Evolutionary conservation across 495 filamentous ascomycete species (phyloP).

Genomic region (Daldinia loculata): DNA sequence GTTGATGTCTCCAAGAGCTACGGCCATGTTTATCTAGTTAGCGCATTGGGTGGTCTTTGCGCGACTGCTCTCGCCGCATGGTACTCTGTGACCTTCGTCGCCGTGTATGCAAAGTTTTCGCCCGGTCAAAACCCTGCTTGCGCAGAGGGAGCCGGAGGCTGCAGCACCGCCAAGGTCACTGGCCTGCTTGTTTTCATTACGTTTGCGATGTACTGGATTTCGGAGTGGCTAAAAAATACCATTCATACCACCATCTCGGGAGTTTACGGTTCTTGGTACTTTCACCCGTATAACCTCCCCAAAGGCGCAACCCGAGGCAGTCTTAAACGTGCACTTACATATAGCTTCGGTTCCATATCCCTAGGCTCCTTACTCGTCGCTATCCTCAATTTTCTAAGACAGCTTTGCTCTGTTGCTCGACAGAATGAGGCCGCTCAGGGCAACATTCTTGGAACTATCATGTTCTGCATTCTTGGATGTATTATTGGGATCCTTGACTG

Average conservation of each 20-base stretch:
- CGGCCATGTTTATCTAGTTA: slow-evolving; percentile 88
- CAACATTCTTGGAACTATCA: slow-evolving; percentile 70
- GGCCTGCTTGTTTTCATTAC: slow-evolving; percentile 87
- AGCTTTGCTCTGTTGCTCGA: slow-evolving; percentile 77
- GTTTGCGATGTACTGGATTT: slow-evolving; percentile 91
- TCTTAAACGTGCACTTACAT: slow-evolving; percentile 79
- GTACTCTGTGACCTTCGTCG: slow-evolving; percentile 67
- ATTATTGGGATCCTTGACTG: slow-evolving; percentile 82
- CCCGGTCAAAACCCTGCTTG: slow-evolving; percentile 77
- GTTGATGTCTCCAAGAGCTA: slow-evolving; percentile 85
- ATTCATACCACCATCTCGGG: slow-evolving; percentile 88
- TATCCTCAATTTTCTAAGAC: slow-evolving; percentile 83
- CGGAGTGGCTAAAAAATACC: slow-evolving; percentile 90
- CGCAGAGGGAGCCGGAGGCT: slow-evolving; percentile 66
- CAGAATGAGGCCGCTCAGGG: slow-evolving; percentile 70
- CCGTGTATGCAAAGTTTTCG: slow-evolving; percentile 81
- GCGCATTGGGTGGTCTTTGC: slow-evolving; percentile 77
- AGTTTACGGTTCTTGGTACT: slow-evolving; percentile 94
- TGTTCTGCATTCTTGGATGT: slow-evolving; percentile 77
- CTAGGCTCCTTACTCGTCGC: slow-evolving; percentile 86
- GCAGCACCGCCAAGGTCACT: slow-evolving; percentile 77
- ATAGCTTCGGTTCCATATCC: slow-evolving; percentile 90
- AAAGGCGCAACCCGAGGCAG: slow-evolving; percentile 79
- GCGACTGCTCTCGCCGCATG: slow-evolving; percentile 76
- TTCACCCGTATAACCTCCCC: slow-evolving; percentile 70